Conservation (phyloP, 2,329 filamentous ascomycete genomes). For the Stagonosporopsis vannaccii region DNA sequence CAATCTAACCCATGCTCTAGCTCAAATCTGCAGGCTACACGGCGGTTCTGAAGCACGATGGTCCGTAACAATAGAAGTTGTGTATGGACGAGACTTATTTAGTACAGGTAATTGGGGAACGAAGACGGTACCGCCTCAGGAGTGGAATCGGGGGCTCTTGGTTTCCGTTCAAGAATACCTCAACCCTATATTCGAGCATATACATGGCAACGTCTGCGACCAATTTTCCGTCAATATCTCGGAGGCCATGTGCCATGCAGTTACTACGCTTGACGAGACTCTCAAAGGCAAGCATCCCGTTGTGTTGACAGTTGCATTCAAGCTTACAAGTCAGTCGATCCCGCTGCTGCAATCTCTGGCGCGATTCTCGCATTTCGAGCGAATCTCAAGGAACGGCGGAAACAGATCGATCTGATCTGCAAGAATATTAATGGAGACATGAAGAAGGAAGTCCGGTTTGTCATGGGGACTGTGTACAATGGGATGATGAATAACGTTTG, state of each 20-base stretch:
- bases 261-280: neutral
- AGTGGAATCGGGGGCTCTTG: neutral
- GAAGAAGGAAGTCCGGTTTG: slow-evolving; percentile 1
- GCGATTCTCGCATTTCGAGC: slow-evolving; percentile 5
- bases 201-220: neutral
- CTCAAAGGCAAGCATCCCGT: neutral
- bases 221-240: neutral
- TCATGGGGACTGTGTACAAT: too few relatives aligned
- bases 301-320: neutral
- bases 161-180: neutral
- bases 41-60: slow-evolving; percentile 3
- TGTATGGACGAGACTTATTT: neutral
- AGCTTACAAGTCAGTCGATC: slow-evolving; percentile 3
- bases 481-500: neutral
- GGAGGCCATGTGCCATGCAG: neutral
- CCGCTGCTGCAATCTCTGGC: slow-evolving; percentile 9
- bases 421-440: neutral
- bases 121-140: neutral
- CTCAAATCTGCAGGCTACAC: slow-evolving; percentile 4
- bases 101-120: neutral
- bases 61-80: neutral
- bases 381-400: slow-evolving; percentile 9
- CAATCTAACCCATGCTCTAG: neutral
- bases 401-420: slow-evolving; percentile 9
- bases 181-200: neutral